phyloP scores from a whole-genome alignment of 108 stramenopile genomes.

The Nitzschia inconspicua region DNA sequence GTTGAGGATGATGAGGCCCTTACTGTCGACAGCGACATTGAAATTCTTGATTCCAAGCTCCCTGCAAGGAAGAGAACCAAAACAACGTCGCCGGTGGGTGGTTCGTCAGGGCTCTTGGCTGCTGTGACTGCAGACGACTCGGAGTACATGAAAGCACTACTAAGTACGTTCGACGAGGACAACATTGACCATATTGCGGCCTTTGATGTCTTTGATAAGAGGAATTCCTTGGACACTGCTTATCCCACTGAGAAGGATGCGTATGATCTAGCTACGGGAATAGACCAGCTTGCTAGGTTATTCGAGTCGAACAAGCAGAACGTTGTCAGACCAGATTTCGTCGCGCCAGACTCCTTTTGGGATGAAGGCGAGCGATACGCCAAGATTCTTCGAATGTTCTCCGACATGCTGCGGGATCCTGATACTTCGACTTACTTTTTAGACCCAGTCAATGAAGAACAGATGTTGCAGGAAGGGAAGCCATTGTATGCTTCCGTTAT shows the following conservation, averaged over 20 bases:
- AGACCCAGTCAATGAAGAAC: conserved; percentile 45
- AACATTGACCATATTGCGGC: conserved; percentile 5
- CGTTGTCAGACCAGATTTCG: conserved; percentile 16
- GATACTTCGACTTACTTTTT: conserved; percentile 37
- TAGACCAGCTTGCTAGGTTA: conserved; percentile 33
- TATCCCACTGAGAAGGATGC: conserved; percentile 18
- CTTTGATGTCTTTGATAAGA: conserved; percentile 9
- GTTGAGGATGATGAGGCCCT: conserved; percentile 6
- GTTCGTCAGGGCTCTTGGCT: neutral
- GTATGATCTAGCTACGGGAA: conserved; percentile 15
- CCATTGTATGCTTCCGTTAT: conserved; percentile 40
- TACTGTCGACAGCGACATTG: conserved; percentile 34
- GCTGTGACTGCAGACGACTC: conserved; percentile 10
- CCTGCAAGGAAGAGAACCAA: neutral
- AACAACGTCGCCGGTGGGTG: neutral
- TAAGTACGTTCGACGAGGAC: conserved; percentile 23
- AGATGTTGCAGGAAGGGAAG: conserved; percentile 18
- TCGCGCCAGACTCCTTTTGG: conserved; percentile 26
- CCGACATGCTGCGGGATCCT: conserved; percentile 33
- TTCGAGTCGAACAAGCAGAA: conserved; percentile 27
- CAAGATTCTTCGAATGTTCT: conserved; percentile 37
- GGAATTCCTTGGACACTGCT: neutral
- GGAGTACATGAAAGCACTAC: conserved; percentile 13
- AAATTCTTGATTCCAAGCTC: conserved; percentile 27
- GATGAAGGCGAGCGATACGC: conserved; percentile 31